Evolutionary conservation across 2,329 filamentous ascomycete species (phyloP), one percentile per base, ranked within the genome.

Genomic region (Trichoderma sp.): DNA sequence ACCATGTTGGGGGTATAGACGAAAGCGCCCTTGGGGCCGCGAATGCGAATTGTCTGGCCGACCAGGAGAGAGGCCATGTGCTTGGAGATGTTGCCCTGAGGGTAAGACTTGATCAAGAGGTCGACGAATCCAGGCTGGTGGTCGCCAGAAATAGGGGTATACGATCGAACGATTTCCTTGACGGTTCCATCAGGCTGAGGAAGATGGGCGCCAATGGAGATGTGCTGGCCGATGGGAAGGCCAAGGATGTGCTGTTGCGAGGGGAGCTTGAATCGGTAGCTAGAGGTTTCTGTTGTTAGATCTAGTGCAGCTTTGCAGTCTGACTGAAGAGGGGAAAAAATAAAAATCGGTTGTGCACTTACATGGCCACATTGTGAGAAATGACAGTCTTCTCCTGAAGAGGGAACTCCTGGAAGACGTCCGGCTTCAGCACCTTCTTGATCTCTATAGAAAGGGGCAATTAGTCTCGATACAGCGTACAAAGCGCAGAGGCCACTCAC

Each of bases 321-420:
- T 14, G 26, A 28, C 5, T 14, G 26, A 28, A 6, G 18, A 4
- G 18, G 2, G 7, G 32, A 34, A 56, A 39, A n/a, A n/a, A n/a
- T n/a, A n/a, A n/a, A n/a, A 21, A 21, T 43, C 46, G 46, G 6
- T 18, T 14, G 30, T 30, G 55, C 13, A 65, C 69, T 58, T 59
- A 94, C 91, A 99, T 97, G 81, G 95, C 94, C 70, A 97, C 95
- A 85, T 99, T 99, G 88, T 98, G 96, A 37, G 95, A 97, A 77
- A 98, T 90, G 73, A 96, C 87, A 16, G 91, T 98, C 88, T 97
- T 98, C 82, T 98, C 93, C 81, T 91, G 90, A 75, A 99, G 90
- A 79, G 93, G 90, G 78, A 97, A 97, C 69, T 97, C 88, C 80
- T 97, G 94, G 87, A 97, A 97, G 61, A 86, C 86, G 74, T 90